Conservation (phyloP, 192 early-diverging fungal genomes). For the Backusella macrospora region DNA sequence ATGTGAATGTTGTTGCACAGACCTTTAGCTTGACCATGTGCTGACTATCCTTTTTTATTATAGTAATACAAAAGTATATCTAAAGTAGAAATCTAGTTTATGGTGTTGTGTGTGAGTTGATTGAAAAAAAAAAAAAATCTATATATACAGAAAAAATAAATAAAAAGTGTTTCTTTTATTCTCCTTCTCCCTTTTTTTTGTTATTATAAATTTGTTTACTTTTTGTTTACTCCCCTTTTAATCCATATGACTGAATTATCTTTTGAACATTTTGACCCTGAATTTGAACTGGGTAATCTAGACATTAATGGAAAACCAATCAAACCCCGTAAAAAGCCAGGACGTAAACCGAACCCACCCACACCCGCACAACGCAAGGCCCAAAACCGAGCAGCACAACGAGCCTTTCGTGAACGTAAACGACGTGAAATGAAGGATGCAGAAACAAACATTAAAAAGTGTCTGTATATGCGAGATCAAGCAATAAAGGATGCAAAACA, state of each 20-base stretch:
- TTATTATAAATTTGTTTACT: not conserved
- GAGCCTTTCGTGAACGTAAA: conserved; percentile 85
- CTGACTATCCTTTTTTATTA: not conserved
- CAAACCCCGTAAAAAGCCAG: conserved; percentile 59
- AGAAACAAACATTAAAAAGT: conserved; percentile 68
- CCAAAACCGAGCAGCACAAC: conserved; percentile 86
- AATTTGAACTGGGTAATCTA: conserved; percentile 13
- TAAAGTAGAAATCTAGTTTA: not conserved
- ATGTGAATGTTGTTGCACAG: not conserved
- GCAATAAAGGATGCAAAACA: not conserved
- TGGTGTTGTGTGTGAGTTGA: not conserved
- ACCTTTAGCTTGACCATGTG: not conserved
- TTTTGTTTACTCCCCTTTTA: not conserved
- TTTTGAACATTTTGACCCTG: conserved; percentile 37
- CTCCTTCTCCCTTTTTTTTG: conserved; percentile 1
- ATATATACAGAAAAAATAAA: too few species aligned
- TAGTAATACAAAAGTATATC: not conserved
- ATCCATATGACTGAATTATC: conserved; percentile 19
- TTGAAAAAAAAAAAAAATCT: too few species aligned
- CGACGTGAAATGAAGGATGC: conserved; percentile 75
- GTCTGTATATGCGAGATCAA: conserved; percentile 63
- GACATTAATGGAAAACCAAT: conserved; percentile 32
- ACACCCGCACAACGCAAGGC: conserved; percentile 62
- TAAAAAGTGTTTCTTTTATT: not conserved
- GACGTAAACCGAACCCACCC: conserved; percentile 61